Conservation (phyloP, 2,329 filamentous ascomycete genomes). For the Aspergillus novoparasiticus region DNA sequence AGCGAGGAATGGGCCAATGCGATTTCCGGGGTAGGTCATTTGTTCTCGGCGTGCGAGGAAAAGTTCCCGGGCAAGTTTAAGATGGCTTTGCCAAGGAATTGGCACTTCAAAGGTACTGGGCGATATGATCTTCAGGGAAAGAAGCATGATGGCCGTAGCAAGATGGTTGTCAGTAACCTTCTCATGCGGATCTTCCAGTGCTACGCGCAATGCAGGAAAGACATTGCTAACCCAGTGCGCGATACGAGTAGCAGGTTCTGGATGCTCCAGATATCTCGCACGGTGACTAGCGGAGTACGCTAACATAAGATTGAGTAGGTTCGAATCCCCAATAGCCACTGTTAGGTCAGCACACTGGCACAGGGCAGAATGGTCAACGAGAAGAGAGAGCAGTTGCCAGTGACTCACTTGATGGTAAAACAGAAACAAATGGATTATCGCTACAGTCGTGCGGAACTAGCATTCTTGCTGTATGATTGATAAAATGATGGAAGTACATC, state of each 20-base stretch:
- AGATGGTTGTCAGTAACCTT: slow-evolving; percentile 73
- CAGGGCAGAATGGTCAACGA: neutral
- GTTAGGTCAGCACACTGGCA: slow-evolving; percentile 45
- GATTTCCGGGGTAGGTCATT: slow-evolving; percentile 56
- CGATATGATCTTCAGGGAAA: slow-evolving; percentile 80
- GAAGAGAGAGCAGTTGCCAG: neutral
- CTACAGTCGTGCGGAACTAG: slow-evolving; percentile 64
- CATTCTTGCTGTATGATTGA: slow-evolving; percentile 77
- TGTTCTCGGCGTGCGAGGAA: slow-evolving; percentile 68
- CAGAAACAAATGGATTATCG: slow-evolving; percentile 61
- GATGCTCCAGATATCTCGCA: slow-evolving; percentile 71
- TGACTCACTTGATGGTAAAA: slow-evolving; percentile 63
- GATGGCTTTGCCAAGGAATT: slow-evolving; percentile 78
- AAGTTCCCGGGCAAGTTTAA: slow-evolving; percentile 74
- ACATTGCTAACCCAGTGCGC: slow-evolving; percentile 76
- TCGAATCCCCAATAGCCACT: slow-evolving; percentile 51
- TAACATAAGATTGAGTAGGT: slow-evolving; percentile 74
- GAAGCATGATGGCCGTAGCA: slow-evolving; percentile 81
- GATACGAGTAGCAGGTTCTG: slow-evolving; percentile 75
- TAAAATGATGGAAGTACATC: slow-evolving; percentile 72
- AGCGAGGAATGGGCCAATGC: slow-evolving; percentile 71
- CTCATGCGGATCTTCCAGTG: slow-evolving; percentile 62
- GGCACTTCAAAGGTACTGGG: slow-evolving; percentile 79
- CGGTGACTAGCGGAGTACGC: slow-evolving; percentile 85
- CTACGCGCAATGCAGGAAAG: slow-evolving; percentile 66